Conservation (phyloP, 345 rosid species). For the Luvunga scandens region DNA sequence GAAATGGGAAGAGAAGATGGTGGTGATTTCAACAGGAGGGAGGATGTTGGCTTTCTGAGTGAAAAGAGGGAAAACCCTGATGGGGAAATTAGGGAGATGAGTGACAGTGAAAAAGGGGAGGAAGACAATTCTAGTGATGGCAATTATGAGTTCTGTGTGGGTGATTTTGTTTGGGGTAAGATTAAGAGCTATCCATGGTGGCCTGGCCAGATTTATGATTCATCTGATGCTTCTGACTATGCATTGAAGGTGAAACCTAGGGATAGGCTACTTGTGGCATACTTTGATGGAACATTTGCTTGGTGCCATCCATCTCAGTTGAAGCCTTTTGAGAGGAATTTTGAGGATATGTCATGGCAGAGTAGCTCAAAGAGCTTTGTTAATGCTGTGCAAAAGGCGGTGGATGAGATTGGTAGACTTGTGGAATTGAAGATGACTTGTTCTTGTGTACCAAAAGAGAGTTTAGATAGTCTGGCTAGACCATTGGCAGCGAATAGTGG, state of each 20-base stretch:
- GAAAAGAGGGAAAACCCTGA: conserved; percentile 16
- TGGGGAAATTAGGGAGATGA: conserved; percentile 14
- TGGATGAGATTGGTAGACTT: conserved; percentile 65
- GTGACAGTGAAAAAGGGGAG: conserved; percentile 15
- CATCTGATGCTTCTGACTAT: conserved; percentile 66
- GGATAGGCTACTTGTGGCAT: conserved; percentile 71
- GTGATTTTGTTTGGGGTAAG: conserved; percentile 97
- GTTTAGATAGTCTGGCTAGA: conserved; percentile 28
- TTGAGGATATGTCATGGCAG: conserved; percentile 50
- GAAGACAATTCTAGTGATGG: conserved; percentile 35
- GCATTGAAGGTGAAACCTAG: conserved; percentile 54
- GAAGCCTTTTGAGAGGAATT: conserved; percentile 74
- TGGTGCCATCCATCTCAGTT: conserved; percentile 84
- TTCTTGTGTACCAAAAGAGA: conserved; percentile 46
- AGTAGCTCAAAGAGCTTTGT: conserved; percentile 56
- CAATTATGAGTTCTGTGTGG: conserved; percentile 47
- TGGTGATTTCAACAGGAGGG: background rate
- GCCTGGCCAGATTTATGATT: conserved; percentile 90
- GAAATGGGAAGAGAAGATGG: background rate
- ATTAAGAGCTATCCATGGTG: conserved; percentile 96
- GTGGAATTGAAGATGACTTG: conserved; percentile 58
- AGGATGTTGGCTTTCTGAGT: conserved; percentile 9
- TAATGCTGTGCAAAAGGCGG: conserved; percentile 50
- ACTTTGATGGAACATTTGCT: conserved; percentile 82
- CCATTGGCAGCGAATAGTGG: conserved; percentile 61